Evolutionary conservation across 257 asterid species (phyloP).

Genomic region (Catharanthus roseus): DNA sequence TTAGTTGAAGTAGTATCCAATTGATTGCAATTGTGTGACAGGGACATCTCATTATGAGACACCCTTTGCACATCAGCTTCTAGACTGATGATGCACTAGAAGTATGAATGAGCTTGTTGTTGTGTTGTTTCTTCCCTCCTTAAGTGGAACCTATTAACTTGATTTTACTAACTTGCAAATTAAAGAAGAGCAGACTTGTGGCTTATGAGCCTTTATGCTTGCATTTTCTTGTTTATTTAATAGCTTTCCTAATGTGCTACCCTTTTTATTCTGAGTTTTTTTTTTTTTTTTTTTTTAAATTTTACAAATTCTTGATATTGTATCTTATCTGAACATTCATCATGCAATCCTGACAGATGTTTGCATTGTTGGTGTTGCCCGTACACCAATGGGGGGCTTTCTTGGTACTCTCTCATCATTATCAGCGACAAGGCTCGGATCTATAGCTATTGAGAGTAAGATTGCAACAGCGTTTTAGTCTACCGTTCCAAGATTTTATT

Average conservation of each 20-base stretch:
- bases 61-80: background rate
- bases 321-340: background rate
- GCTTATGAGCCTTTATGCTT: no score
- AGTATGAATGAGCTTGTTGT: background rate
- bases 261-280: no score
- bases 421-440: conserved; percentile 94
- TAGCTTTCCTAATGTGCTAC: background rate
- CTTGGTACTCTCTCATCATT: conserved; percentile 90
- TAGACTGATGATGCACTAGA: background rate
- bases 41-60: background rate
- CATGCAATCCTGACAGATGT: conserved; percentile 54
- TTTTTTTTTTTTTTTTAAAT: background rate
- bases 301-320: background rate
- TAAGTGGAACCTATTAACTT: background rate
- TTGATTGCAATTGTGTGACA: background rate
- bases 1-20: background rate
- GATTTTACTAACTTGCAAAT: background rate
- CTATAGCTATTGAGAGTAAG: conserved; percentile 84
- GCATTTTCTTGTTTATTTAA: background rate
- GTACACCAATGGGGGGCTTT: conserved; percentile 95
- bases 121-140: background rate
- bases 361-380: conserved; percentile 93
- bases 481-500: background rate
- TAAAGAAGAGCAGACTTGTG: no score
- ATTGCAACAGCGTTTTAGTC: conserved; percentile 6